Percentiles rank a stretch among this genome's conserved stretches.
These are phyloP conservation scores for Kandelia obovata DNA, from an alignment of 345 rosid genomes.

Conservation along the genomic window DNA sequence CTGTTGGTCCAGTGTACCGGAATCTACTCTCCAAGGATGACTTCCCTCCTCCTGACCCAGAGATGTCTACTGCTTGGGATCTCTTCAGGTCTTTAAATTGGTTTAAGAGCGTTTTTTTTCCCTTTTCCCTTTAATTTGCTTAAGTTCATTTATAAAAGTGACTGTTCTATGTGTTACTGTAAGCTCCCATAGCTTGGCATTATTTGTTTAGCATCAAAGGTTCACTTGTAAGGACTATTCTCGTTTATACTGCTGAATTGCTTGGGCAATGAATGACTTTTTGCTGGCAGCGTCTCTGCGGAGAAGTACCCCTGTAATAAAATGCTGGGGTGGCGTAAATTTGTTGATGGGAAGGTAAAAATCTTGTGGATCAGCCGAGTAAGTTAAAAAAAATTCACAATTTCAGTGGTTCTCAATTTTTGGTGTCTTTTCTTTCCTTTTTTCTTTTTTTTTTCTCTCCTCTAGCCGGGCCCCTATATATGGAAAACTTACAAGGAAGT, in stretches of 20 bases:
- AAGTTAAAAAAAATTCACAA: background rate
- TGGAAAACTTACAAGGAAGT: conserved; percentile 91
- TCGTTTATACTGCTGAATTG: too few relatives aligned
- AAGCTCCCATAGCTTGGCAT: too few relatives aligned
- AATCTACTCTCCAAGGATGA: conserved; percentile 57
- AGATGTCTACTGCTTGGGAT: conserved; percentile 68
- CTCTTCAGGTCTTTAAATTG: conserved; percentile 56
- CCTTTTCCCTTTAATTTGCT: background rate
- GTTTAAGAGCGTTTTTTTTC: background rate
- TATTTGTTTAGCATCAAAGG: too few relatives aligned
- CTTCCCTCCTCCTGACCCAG: conserved; percentile 55
- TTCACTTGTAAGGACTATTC: too few relatives aligned
- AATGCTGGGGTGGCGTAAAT: conserved; percentile 92
- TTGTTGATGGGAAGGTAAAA: conserved; percentile 65
- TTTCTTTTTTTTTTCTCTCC: background rate
- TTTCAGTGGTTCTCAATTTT: background rate
- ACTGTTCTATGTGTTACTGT: too few relatives aligned
- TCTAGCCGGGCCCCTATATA: conserved; percentile 72
- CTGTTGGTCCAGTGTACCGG: conserved; percentile 85
- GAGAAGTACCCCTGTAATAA: conserved; percentile 54
- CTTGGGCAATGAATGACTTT: background rate
- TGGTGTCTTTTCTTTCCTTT: background rate
- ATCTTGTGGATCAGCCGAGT: background rate
- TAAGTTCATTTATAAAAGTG: too few relatives aligned
- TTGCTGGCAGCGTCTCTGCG: conserved; percentile 47